Base-by-base conservation (phyloP, 495 filamentous ascomycete species). In the Penicillium ucsense region DNA sequence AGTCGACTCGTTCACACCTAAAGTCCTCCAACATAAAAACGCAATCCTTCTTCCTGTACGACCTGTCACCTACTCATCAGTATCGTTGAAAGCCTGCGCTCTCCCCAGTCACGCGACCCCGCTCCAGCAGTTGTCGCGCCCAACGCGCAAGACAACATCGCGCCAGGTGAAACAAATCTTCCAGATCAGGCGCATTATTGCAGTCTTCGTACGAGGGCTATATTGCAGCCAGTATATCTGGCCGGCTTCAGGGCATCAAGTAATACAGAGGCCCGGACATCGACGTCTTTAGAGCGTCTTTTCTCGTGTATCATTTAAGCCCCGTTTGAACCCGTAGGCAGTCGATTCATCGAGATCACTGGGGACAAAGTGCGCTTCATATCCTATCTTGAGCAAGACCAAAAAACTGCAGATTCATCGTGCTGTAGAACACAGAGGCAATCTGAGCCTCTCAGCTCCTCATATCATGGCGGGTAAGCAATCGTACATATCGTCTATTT, bases 381-480 rank as follows among this genome's bases (percentile, higher is more conserved):
- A 54, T 47, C 41, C 52, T 28, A 9, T 49, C 43, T 42, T 44
- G 39, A 51, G 41, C 53, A 48, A 56, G 51, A 47, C 43, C 40
- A 45, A 37, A 41, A 33, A 33, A 45, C 27, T 55, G 50, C 49
- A 56, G 35, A 54, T 57, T 47, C 50, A 53, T 59, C 53, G 60
- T 55, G 58, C 60, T 62, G 70, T 73, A 73, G 67, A 64, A 62
- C 55, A 63, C 55, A 51, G 52, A 49, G 50, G 44, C 52, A 40
- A 45, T 39, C 45, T 45, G 39, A 45, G 32, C 20, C 45, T 41
- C 39, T 20, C 39, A 41, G 29, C 43, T 56, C 51, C 47, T 50
- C 54, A 43, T 45, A 64, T 51, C 61, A 74, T 73, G 69, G 63
- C 71, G 53, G 71, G 70, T 74, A 72, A 73, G 69, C 70, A 60